Evolutionary conservation across 106 monocot genomes (phyloP), one percentile per base, ranked within the genome.

Genomic region (Ottelia alismoides): DNA sequence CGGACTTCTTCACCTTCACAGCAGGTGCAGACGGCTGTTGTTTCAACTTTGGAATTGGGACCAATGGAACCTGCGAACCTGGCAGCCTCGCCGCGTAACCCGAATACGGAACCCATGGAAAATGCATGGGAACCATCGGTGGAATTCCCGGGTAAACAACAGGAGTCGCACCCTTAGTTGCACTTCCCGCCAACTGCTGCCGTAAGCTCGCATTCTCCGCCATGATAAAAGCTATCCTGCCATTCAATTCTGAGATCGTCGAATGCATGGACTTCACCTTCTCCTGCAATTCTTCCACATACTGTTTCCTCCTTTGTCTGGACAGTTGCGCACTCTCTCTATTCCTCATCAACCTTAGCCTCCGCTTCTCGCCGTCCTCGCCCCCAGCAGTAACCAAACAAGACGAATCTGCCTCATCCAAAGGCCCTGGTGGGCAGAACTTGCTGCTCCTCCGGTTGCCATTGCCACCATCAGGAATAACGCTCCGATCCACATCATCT

Each of bases 31-130:
- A 44, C 46, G 65, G 74, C 64, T 82, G 87, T 10, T 72, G 57
- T 67, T 84, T 83, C 68, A 84, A 52, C 31, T 69, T 64, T 12
- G 89, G 84, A 19, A 89, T 84, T 2, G 89, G 84, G 25, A 89
- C 67, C 56, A 84, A 68, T 11, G 82, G 87, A 40, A 78, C 70
- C 6, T 57, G 75, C 2, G 75, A 50, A 10, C 77, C 77, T 1
- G 64, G 73, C 2, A 65, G 77, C 30, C 72, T 62, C 61, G 77
- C 25, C 2, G 88, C 46, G 52, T 80, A 77, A 23, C 65, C 71
- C 20, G 62, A 25, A 49, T 49, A 76, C 11, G 84, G 84, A 32
- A 85, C 57, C 85, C 85, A 85, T 0, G 80, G 85, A 47, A 76
- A 76, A 53, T 66, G 73, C 73, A 76, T 54, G 4, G 76, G 68